These are phyloP conservation scores for Cicer pinnatifidum DNA, from an alignment of 306 rosid genomes.

Conservation along the genomic window DNA sequence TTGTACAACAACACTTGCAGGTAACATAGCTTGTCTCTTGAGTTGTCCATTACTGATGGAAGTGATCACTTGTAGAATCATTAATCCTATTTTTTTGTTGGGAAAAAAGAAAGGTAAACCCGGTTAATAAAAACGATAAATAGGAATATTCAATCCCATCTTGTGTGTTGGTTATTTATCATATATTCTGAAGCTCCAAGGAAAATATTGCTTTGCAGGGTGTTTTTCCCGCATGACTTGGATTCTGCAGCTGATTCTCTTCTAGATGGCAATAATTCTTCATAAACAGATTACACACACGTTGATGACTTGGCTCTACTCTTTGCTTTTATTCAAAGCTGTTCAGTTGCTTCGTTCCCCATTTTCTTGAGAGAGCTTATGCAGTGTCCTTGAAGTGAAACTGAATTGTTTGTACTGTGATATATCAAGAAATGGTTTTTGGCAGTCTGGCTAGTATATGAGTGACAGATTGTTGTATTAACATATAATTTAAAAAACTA, in stretches of 20 bases:
- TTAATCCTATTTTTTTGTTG: constrained; percentile 1
- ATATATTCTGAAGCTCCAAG: constrained; percentile 27
- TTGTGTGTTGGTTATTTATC: not conserved
- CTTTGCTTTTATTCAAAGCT: constrained; percentile 23
- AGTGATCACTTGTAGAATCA: constrained; percentile 25
- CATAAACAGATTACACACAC: constrained; percentile 31
- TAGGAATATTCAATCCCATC: not conserved
- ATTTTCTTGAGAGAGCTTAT: constrained; percentile 25
- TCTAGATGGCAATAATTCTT: constrained; percentile 56
- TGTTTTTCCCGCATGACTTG: constrained; percentile 88
- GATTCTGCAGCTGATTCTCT: constrained; percentile 87
- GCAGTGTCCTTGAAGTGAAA: constrained; percentile 25
- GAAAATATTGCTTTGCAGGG: constrained; percentile 58
- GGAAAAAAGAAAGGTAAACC: constrained; percentile 5
- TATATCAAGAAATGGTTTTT: constrained; percentile 10
- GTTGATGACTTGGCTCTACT: not conserved
- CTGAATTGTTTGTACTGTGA: constrained; percentile 9
- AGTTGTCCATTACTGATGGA: constrained; percentile 38
- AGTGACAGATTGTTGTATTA: constrained; percentile 29
- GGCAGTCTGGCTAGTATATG: not conserved
- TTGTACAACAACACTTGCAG: constrained; percentile 90
- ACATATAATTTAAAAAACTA: not conserved
- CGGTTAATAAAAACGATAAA: not conserved
- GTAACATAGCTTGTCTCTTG: constrained; percentile 50
- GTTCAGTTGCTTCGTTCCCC: constrained; percentile 28